Conservation (phyloP, 2,329 filamentous ascomycete species). For the Blastomyces silverae region DNA sequence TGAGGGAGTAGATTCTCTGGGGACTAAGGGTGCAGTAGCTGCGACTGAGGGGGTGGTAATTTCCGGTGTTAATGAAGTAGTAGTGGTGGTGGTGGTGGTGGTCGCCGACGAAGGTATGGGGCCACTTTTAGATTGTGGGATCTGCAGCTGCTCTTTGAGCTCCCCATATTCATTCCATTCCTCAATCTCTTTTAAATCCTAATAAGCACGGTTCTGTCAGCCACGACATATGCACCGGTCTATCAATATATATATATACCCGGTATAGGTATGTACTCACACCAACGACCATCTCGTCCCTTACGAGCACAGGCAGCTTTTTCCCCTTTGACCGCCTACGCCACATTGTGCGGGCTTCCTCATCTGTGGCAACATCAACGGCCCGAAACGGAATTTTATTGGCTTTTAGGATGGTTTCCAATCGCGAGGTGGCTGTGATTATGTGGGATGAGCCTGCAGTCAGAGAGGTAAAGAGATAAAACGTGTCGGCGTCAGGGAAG, state of each 20-base stretch:
- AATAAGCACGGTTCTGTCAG: conserved; percentile 33
- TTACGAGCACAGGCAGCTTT: conserved; percentile 83
- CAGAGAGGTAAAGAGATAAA: conserved; percentile 94
- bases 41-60: conserved; percentile 24
- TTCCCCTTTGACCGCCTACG: conserved; percentile 74
- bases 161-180: conserved; percentile 99
- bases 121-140: conserved; percentile 30
- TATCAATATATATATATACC: too few species aligned
- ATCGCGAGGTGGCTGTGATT: conserved; percentile 86
- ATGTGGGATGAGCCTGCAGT: conserved; percentile 95
- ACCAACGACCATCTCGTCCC: conserved; percentile 75
- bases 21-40: conserved; percentile 19
- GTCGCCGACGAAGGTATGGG: conserved; percentile 23
- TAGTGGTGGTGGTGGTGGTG: conserved; percentile 20
- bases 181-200: conserved; percentile 92
- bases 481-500: conserved; percentile 56
- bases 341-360: conserved; percentile 83
- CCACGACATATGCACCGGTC: background rate
- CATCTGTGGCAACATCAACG: conserved; percentile 83
- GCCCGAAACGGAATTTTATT: conserved; percentile 93
- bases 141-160: conserved; percentile 71
- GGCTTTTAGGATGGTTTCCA: conserved; percentile 92
- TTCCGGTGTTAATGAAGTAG: conserved; percentile 21
- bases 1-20: conserved; percentile 30
- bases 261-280: conserved; percentile 49